These are phyloP conservation scores for Backusella liffmaniae DNA, from an alignment of 192 early-diverging fungal species.

Conservation along the genomic window DNA sequence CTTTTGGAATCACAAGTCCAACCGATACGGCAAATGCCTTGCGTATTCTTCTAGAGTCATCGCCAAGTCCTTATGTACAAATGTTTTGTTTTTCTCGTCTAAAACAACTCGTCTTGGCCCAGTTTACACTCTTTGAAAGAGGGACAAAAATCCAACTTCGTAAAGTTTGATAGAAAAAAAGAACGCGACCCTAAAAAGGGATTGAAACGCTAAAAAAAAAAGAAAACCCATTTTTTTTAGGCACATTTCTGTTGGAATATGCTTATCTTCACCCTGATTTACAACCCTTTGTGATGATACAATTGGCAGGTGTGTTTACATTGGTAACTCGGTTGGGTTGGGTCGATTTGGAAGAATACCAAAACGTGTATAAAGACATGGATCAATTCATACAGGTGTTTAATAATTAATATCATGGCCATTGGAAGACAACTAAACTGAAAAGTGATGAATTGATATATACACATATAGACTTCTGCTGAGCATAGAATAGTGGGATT, in stretches of 20 bases:
- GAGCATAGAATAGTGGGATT: conserved; percentile 63
- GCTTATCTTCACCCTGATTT: conserved; percentile 54
- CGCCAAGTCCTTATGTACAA: conserved; percentile 62
- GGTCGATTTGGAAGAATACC: conserved; percentile 72
- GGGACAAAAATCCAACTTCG: conserved; percentile 31
- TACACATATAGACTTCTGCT: conserved; percentile 38
- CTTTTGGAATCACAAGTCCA: conserved; percentile 46
- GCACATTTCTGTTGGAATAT: conserved; percentile 62
- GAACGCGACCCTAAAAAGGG: not conserved
- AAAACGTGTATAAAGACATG: conserved; percentile 50
- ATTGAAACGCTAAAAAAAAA: not conserved
- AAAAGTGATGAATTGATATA: not conserved
- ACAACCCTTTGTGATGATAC: conserved; percentile 56
- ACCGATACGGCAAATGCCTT: conserved; percentile 55
- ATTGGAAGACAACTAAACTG: not conserved
- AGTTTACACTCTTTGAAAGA: conserved; percentile 27
- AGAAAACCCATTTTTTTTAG: conserved; percentile 24
- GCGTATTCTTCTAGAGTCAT: conserved; percentile 56
- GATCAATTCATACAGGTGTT: conserved; percentile 55
- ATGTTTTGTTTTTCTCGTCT: conserved; percentile 59
- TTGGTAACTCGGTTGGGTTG: conserved; percentile 71
- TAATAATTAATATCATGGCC: not conserved
- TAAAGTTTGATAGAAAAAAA: conserved; percentile 1
- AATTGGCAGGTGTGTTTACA: conserved; percentile 59
- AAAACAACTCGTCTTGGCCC: conserved; percentile 53